These are phyloP conservation scores for Geotrichum fermentans DNA, from an alignment of 1,139 yeast species.

Conservation along the genomic window DNA sequence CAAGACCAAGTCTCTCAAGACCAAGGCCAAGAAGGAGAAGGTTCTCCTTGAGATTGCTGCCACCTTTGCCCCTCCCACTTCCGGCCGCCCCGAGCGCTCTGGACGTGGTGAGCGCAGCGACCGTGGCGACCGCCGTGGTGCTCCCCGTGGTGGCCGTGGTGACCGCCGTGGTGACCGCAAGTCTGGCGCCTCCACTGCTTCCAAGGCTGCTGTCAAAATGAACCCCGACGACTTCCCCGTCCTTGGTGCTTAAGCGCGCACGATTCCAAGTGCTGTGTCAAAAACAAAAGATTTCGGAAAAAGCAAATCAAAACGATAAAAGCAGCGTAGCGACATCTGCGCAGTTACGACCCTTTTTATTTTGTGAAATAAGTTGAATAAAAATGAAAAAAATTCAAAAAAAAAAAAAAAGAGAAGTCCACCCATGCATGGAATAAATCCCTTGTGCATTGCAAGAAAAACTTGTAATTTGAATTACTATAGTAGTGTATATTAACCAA, in stretches of 20 bases:
- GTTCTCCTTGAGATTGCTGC: constrained; percentile 59
- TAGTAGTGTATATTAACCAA: too few species aligned
- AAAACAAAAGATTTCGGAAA: not conserved
- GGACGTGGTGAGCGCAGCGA: constrained; percentile 35
- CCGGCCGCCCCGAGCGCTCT: constrained; percentile 23
- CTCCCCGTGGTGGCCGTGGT: constrained; percentile 26
- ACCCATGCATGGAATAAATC: too few species aligned
- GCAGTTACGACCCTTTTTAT: not conserved
- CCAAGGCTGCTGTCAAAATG: constrained; percentile 29
- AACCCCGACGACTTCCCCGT: constrained; percentile 34
- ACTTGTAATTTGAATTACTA: too few species aligned
- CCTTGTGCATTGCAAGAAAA: too few species aligned
- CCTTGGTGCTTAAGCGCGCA: constrained; percentile 29
- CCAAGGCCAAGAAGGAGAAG: constrained; percentile 65
- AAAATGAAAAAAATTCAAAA: not conserved
- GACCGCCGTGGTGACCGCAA: constrained; percentile 24
- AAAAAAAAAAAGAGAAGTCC: not conserved
- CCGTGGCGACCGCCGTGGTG: constrained; percentile 31
- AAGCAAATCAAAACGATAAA: not conserved
- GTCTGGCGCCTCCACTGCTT: constrained; percentile 21
- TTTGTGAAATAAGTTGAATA: not conserved
- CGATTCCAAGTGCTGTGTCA: too few species aligned
- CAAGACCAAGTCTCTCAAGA: constrained; percentile 43
- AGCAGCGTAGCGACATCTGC: not conserved
- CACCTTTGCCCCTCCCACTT: constrained; percentile 37